A percentile compares a stretch with the other conserved stretches of the same genome.
These are phyloP conservation scores for barrel medic (Medicago truncatula) DNA, from an alignment of 306 rosid genomes.

Conservation along the genomic window DNA sequence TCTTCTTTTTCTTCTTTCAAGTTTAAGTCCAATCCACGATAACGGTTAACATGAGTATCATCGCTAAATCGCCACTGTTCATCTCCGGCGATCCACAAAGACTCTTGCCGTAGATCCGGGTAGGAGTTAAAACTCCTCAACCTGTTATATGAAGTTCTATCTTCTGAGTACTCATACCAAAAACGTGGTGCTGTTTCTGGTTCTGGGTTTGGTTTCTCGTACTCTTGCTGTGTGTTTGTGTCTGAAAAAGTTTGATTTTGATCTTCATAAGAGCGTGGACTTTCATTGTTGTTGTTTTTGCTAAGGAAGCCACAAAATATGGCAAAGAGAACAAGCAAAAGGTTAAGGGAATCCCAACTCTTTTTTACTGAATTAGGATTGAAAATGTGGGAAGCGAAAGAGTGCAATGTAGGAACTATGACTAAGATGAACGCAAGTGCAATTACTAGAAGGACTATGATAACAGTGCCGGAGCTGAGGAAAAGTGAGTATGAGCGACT, in stretches of 20 bases:
- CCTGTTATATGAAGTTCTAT: conserved; percentile 49
- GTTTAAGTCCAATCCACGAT: conserved; percentile 38
- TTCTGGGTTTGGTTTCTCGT: conserved; percentile 49
- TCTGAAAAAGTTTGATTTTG: conserved; percentile 44
- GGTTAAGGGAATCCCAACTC: conserved; percentile 81
- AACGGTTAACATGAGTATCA: conserved; percentile 56
- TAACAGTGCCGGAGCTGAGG: conserved; percentile 57
- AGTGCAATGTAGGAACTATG: conserved; percentile 56
- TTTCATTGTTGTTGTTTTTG: conserved; percentile 45
- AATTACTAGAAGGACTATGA: conserved; percentile 51
- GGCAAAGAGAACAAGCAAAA: conserved; percentile 85
- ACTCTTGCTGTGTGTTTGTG: conserved; percentile 28
- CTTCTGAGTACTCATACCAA: conserved; percentile 69
- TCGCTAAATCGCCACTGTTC: conserved; percentile 73
- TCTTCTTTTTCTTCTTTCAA: conserved; percentile 21
- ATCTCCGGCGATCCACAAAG: conserved; percentile 52
- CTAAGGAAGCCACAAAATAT: conserved; percentile 81
- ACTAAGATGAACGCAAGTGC: conserved; percentile 56
- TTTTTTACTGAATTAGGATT: conserved; percentile 72
- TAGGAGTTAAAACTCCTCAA: conserved; percentile 80
- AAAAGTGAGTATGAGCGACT: conserved; percentile 59
- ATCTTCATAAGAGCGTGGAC: conserved; percentile 48
- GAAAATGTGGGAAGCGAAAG: conserved; percentile 61
- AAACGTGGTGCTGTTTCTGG: conserved; percentile 37
- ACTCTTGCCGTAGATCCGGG: conserved; percentile 88